Conservation (phyloP, 768 basidiomycete genomes). For the Russula abietina region DNA sequence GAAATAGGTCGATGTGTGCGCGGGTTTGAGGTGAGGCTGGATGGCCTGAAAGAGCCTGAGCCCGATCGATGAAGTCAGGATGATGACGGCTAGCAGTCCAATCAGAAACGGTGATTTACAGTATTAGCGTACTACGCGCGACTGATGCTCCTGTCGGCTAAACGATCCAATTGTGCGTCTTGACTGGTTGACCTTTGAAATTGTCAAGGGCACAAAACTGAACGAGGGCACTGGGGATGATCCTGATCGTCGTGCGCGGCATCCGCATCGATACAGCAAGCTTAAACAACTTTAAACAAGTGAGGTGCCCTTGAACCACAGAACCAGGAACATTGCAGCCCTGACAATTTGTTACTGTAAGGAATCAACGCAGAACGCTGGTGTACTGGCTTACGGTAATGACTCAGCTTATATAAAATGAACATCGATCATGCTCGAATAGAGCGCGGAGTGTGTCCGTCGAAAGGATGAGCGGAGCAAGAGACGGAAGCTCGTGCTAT, state of each 20-base stretch:
- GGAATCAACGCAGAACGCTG: not conserved
- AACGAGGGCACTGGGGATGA: not conserved
- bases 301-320: not conserved
- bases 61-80: not conserved
- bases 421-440: not conserved
- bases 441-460: not conserved
- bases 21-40: not conserved
- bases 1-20: too few species aligned
- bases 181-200: not conserved
- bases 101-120: not conserved
- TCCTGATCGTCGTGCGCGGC: not conserved
- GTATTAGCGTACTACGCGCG: not conserved
- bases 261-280: not conserved
- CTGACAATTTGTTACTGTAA: not conserved
- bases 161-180: not conserved
- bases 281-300: not conserved
- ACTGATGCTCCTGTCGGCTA: not conserved
- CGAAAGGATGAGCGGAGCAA: not conserved
- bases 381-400: not conserved
- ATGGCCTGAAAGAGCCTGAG: not conserved
- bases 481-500: not conserved
- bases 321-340: not conserved
- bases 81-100: not conserved
- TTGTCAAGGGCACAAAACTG: not conserved
- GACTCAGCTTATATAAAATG: not conserved